Base-by-base conservation (phyloP, 2,329 filamentous ascomycete species). In the Ophiostoma quercus region DNA sequence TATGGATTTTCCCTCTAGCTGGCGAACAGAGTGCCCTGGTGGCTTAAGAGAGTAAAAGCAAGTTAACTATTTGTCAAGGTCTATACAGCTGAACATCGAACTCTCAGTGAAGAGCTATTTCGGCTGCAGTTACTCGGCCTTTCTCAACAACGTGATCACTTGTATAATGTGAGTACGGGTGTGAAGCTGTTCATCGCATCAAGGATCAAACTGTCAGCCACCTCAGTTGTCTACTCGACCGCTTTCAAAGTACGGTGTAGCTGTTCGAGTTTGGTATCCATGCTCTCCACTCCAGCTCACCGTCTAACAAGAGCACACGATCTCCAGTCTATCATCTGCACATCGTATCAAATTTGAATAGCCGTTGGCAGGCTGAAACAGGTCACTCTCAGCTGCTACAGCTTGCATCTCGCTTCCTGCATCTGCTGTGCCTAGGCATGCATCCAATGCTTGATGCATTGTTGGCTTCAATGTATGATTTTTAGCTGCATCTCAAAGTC, bases 231-330 rank as follows among this genome's bases (percentile, higher is more conserved):
- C 43, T 47, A 47, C 43, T n/a, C 43, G 43, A 43, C 43, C 16
- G 43, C 43, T 47, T 43, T 2, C n/a, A 57, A 57, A 57, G 51
- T 57, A 57, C 51, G 51, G 51, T 57, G 51, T 22, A 25, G 51
- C 51, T 25, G 9, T 43, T 47, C 6, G 43, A 41, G 12, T 41
- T 4, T 41, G 39, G 1, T n/a, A 47, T n/a, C 43, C 43, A 47
- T 47, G 43, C 51, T 57, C 51, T 57, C 51, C 51, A 57, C 51
- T 57, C 51, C n/a, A 57, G 51, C 51, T 57, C 51, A 57, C 51
- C 51, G 51, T 57, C 51, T 57, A 19, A 6, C 16, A 16, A 3
- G 16, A 19, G 43, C 43, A n/a, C 16, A 47, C 19, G 5, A n/a
- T n/a, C 16, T 14, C 39, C 39, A 39, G 37, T 39, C 14, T 43